Evolutionary conservation across 495 filamentous ascomycete species (phyloP).

Genomic region (Trichoderma virens): DNA sequence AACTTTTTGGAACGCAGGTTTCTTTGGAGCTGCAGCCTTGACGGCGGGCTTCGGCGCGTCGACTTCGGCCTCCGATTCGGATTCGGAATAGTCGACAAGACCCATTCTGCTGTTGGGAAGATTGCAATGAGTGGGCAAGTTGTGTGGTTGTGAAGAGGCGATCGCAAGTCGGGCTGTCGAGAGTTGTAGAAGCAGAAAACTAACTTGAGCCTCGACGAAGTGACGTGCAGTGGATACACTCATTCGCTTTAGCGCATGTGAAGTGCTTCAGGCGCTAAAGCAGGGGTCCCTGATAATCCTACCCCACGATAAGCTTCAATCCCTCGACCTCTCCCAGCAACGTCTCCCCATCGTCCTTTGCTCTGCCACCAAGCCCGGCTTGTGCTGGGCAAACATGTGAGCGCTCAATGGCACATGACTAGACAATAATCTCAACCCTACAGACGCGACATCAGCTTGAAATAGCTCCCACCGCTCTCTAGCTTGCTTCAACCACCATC

Average conservation of each 20-base stretch:
- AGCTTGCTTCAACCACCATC: background rate
- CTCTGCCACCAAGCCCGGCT: background rate
- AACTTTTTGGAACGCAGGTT: constrained; percentile 57
- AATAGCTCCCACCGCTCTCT: background rate
- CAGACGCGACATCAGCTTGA: background rate
- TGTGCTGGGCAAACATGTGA: background rate
- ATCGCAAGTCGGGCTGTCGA: background rate
- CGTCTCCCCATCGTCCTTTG: too few relatives aligned
- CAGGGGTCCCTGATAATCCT: background rate
- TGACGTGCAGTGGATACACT: background rate
- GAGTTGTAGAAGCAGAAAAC: background rate
- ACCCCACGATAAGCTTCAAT: background rate
- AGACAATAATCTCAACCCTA: background rate
- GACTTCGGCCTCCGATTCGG: constrained; percentile 62
- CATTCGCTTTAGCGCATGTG: background rate
- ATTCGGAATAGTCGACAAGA: constrained; percentile 76
- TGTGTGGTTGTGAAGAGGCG: background rate
- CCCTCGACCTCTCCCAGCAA: too few relatives aligned
- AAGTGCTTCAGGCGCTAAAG: background rate
- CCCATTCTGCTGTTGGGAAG: constrained; percentile 42
- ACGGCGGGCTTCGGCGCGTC: constrained; percentile 45
- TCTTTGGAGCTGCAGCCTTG: constrained; percentile 35
- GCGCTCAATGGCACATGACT: background rate
- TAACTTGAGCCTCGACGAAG: background rate
- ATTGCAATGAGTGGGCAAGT: background rate